Evolutionary conservation across 768 basidiomycete genomes (phyloP).

Genomic region (Imleria badia): DNA sequence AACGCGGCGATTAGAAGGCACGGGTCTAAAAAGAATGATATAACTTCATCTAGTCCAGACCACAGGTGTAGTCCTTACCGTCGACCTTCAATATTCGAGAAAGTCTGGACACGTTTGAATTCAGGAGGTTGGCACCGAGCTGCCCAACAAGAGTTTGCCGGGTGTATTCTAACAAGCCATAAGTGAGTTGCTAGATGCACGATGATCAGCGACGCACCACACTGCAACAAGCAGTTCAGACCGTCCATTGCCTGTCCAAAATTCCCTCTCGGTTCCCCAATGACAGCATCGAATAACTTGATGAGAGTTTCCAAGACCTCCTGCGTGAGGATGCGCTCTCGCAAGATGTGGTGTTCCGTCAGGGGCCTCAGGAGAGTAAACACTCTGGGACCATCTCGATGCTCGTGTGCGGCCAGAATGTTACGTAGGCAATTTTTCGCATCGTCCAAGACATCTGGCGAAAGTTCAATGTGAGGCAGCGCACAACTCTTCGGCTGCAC

Average conservation of each 20-base stretch:
- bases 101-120: not conserved
- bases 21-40: conserved; percentile 7
- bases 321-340: conserved; percentile 11
- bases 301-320: conserved; percentile 16
- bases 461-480: too few species aligned
- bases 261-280: not conserved
- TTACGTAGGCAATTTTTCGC: too few species aligned
- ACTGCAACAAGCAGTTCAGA: conserved; percentile 16
- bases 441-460: too few species aligned
- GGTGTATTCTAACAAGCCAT: conserved; percentile 9
- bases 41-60: not conserved
- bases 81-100: too few species aligned
- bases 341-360: conserved; percentile 15
- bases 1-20: conserved; percentile 16
- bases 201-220: conserved; percentile 8
- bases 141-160: conserved; percentile 3
- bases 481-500: too few species aligned
- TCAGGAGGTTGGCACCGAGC: not conserved
- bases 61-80: too few species aligned
- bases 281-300: conserved; percentile 11
- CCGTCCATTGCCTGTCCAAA: conserved; percentile 26
- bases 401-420: too few species aligned
- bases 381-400: conserved; percentile 21
- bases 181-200: not conserved
- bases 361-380: too few species aligned